Evolutionary conservation across 2,329 filamentous ascomycete genomes (phyloP).

Genomic region (Pestalotiopsis sp.): DNA sequence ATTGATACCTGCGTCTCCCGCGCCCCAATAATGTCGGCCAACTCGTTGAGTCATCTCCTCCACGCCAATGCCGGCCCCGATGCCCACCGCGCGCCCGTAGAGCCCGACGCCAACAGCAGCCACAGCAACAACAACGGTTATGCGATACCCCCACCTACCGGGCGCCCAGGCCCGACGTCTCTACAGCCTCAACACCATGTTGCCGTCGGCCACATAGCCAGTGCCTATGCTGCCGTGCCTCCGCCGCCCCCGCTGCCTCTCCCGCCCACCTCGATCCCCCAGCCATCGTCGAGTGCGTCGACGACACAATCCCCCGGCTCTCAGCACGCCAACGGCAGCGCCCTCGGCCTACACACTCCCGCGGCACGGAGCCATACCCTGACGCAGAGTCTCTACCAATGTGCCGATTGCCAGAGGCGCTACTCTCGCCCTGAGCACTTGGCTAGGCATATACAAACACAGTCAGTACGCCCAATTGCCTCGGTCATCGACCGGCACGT

Average conservation of each 20-base stretch:
- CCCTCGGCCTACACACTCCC: slow-evolving; percentile 11
- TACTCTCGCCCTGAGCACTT: slow-evolving; percentile 59
- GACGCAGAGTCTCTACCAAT: slow-evolving; percentile 46
- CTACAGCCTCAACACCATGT: slow-evolving; percentile 1
- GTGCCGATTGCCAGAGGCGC: slow-evolving; percentile 52
- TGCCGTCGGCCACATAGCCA: not conserved
- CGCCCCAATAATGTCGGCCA: slow-evolving; percentile 15
- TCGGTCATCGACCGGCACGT: not conserved
- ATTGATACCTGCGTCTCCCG: not conserved
- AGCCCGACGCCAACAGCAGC: not conserved
- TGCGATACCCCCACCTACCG: not conserved
- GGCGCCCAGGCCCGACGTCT: not conserved
- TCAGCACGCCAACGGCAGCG: not conserved
- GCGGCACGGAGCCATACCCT: slow-evolving; percentile 21
- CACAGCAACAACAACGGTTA: not conserved
- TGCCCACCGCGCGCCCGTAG: slow-evolving; percentile 3
- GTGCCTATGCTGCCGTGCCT: not conserved
- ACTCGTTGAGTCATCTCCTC: slow-evolving; percentile 13
- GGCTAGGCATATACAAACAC: slow-evolving; percentile 36
- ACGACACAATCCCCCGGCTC: not conserved
- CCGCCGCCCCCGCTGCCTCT: slow-evolving; percentile 2
- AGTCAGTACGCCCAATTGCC: slow-evolving; percentile 8
- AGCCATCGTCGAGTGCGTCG: not conserved
- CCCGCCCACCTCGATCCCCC: slow-evolving; percentile 5
- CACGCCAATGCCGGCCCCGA: slow-evolving; percentile 12